Evolutionary conservation across 2,329 filamentous ascomycete species (phyloP).

Genomic region (Didymella pinodella): DNA sequence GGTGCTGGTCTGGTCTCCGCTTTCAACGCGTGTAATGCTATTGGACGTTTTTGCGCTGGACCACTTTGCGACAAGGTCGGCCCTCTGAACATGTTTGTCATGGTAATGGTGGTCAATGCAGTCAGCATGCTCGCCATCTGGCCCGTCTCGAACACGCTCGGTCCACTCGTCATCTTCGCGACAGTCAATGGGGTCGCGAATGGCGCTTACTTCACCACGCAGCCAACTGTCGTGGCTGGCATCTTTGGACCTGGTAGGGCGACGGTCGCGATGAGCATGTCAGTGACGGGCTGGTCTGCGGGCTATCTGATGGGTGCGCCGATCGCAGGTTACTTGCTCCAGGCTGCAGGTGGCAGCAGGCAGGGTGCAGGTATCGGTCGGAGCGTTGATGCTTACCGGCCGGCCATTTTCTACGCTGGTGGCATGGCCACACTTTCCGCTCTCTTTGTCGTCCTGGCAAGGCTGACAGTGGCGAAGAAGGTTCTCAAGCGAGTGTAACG

Average conservation of each 20-base stretch:
- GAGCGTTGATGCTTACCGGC: slow-evolving; percentile 32
- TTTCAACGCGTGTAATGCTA: slow-evolving; percentile 39
- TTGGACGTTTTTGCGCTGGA: slow-evolving; percentile 37
- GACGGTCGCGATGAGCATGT: slow-evolving; percentile 40
- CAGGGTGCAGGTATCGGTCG: slow-evolving; percentile 16
- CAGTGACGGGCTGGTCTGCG: slow-evolving; percentile 34
- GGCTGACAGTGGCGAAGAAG: slow-evolving; percentile 12
- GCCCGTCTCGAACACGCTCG: slow-evolving; percentile 36
- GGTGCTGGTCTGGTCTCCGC: slow-evolving; percentile 37
- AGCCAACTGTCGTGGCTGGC: slow-evolving; percentile 37
- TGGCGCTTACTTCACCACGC: slow-evolving; percentile 38
- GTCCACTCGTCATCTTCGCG: slow-evolving; percentile 36
- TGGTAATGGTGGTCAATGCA: slow-evolving; percentile 36
- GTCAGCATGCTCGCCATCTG: slow-evolving; percentile 43
- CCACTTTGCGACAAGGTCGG: slow-evolving; percentile 42
- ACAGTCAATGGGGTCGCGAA: slow-evolving; percentile 41
- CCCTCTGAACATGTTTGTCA: slow-evolving; percentile 41
- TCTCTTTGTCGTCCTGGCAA: slow-evolving; percentile 12
- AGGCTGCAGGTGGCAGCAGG: slow-evolving; percentile 33
- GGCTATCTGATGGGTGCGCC: slow-evolving; percentile 42
- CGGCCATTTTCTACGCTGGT: slow-evolving; percentile 43
- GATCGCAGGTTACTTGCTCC: slow-evolving; percentile 39
- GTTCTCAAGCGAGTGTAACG: slow-evolving; percentile 7
- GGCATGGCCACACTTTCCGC: slow-evolving; percentile 23
- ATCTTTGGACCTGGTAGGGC: slow-evolving; percentile 39